Evolutionary conservation across 495 filamentous ascomycete genomes (phyloP), one percentile per base, ranked within the genome.

Genomic region (Hypoxylon lenormandii): DNA sequence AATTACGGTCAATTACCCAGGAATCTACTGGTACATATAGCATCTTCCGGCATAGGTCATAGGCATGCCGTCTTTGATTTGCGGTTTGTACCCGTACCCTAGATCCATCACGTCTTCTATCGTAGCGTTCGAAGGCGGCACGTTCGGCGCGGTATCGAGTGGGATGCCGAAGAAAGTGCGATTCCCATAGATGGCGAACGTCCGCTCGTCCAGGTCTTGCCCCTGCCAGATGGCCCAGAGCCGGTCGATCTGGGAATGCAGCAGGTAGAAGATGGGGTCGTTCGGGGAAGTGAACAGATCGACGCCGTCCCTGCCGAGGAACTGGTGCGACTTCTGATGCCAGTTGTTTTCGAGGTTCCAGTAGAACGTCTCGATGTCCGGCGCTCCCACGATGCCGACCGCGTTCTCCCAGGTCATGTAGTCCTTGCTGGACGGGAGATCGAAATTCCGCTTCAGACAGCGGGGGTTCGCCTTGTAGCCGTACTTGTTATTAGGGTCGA

Each of bases 201-300:
- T 64, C 8, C 65, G 58, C 19, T 69, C 12, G 22, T 59, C 47
- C 4, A 60, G 43, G 46, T 66, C 42, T 22, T 81, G 68, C 33
- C 80, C 84, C 74, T 90, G 87, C 88, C 88, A 90, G 21, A 87
- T 86, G 77, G 84, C 86, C 82, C 82, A 90, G 5, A 85, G 38
- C 18, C 85, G 84, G 72, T 90, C 89, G 50, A 91, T 80, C 81
- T 85, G 82, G 6, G 79, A 81, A 66, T 90, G 88, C 72, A 90
- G 87, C 13, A 86, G 77, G 72, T 77, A 90, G 77, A 91, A 90
- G 5, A 78, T 80, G n/a, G 87, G 86, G 57, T 90, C 87, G 13
- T 84, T 82, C 4, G 86, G 83, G 19, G 80, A 84, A 7, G 77
- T 77, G 69, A 79, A 89, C 18, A 85, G 71, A 75, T 89, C 88